A percentile compares a stretch with the other conserved stretches of the same genome.
Conservation (phyloP, 495 filamentous ascomycete species). For the Arthonia radiata region DNA sequence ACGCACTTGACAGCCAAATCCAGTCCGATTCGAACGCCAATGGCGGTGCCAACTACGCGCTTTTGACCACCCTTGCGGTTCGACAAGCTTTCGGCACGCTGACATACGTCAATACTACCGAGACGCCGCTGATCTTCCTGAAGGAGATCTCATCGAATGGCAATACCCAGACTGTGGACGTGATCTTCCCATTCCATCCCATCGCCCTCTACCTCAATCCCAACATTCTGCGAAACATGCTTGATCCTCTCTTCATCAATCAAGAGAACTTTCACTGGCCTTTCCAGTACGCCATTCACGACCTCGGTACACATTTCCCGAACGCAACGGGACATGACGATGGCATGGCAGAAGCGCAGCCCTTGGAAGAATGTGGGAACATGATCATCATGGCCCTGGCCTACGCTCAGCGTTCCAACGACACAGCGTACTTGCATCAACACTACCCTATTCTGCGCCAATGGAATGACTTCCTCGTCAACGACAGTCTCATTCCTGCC, state of each 20-base stretch:
- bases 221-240: constrained; percentile 6
- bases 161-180: constrained; percentile 15
- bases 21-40: constrained; percentile 21
- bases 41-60: constrained; percentile 16
- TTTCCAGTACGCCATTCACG: constrained; percentile 7
- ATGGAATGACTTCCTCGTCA: constrained; percentile 12
- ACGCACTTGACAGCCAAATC: constrained; percentile 21
- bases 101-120: constrained; percentile 6
- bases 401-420: constrained; percentile 22
- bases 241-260: constrained; percentile 13
- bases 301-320: constrained; percentile 12
- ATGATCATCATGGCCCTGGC: constrained; percentile 17
- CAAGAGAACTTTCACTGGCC: constrained; percentile 6
- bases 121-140: constrained; percentile 8
- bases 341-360: constrained; percentile 11
- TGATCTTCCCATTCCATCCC: constrained; percentile 13
- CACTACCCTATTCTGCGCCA: constrained; percentile 13
- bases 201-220: constrained; percentile 13
- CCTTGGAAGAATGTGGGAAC: constrained; percentile 16
- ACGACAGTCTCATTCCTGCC: constrained; percentile 11
- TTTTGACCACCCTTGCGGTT: constrained; percentile 11
- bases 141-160: constrained; percentile 16
- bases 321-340: constrained; percentile 13
- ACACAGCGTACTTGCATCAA: constrained; percentile 18
- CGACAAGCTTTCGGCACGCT: constrained; percentile 13